Evolutionary conservation across 495 filamentous ascomycete species (phyloP), one percentile per base, ranked within the genome.

Genomic region (Pyrenula massariospora): DNA sequence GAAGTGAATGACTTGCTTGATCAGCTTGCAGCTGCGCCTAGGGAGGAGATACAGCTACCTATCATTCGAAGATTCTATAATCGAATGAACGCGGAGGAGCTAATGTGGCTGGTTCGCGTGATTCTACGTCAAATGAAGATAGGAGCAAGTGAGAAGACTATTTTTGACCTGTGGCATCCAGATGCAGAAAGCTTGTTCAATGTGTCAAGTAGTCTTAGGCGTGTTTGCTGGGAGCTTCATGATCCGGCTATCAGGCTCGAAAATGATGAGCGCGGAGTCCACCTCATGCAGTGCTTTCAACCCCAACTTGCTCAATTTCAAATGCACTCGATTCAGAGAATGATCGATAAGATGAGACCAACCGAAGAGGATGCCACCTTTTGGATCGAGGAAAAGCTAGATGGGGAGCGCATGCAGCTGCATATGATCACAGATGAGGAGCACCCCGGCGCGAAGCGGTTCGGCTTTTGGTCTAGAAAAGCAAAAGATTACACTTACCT

Each of bases 381-480:
- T 63, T 98, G 91, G 91, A 92, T 97, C 42, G 93, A 98, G 65
- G 93, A 98, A 73, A 98, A 98, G 68, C 74, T 98, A 15, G 93
- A 98, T 63, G 93, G 93, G 3, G 93, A 98, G 71, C 78, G 93
- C 52, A 95, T 98, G 87, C 93, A 98, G 70, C 76, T 98, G 61
- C 93, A 98, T 63, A 96, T 95, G 88, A 68, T 77, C 22, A 77
- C 87, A 48, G 90, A 95, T 58, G 70, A 80, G 12, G 72, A 66
- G 2, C 69, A 80, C 0, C 75, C 81, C 0, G 89, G 90, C 1
- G 88, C 89, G 19, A 84, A 77, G 56, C 76, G 72, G 56, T 96
- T 97, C 66, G 74, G 72, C 22, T 98, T 95, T 68, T 98, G 93
- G 93, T 96, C 91, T 12, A 77, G 93, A 19, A 97, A 93, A 72